Conservation (phyloP, 2,329 filamentous ascomycete species). For the Blastomyces parvus region DNA sequence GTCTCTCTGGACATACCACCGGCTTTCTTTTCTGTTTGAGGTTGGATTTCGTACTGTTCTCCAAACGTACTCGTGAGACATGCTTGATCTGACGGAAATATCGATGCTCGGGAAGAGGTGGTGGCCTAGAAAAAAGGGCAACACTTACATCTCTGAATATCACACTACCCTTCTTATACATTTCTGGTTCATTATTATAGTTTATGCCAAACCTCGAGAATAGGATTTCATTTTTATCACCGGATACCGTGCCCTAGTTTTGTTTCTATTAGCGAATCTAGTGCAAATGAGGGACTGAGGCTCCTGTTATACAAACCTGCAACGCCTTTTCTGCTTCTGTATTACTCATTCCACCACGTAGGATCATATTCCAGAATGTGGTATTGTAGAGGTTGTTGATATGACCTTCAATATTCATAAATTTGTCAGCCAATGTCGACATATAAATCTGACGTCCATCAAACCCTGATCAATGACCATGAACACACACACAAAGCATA, state of each 20-base stretch:
- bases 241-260: slow-evolving; percentile 63
- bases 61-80: background rate
- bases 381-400: slow-evolving; percentile 99
- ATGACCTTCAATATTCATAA: slow-evolving; percentile 51
- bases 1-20: slow-evolving; percentile 36
- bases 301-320: slow-evolving; percentile 43
- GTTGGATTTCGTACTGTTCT: slow-evolving; percentile 59
- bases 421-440: background rate
- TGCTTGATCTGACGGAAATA: background rate
- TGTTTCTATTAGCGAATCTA: slow-evolving; percentile 16
- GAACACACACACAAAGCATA: background rate
- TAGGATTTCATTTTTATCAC: slow-evolving; percentile 92
- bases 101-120: background rate
- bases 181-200: slow-evolving; percentile 92
- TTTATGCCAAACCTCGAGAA: slow-evolving; percentile 86
- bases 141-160: slow-evolving; percentile 65
- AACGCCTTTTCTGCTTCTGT: slow-evolving; percentile 74
- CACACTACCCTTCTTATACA: slow-evolving; percentile 88
- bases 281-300: background rate
- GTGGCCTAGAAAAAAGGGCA: background rate
- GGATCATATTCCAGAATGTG: slow-evolving; percentile 83
- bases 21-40: slow-evolving; percentile 39
- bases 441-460: background rate
- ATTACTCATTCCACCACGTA: slow-evolving; percentile 62
- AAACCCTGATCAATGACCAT: background rate